Percentiles rank a stretch among this genome's conserved stretches.
Conservation (phyloP, 768 basidiomycete species). For the Lentinus tigrinus region DNA sequence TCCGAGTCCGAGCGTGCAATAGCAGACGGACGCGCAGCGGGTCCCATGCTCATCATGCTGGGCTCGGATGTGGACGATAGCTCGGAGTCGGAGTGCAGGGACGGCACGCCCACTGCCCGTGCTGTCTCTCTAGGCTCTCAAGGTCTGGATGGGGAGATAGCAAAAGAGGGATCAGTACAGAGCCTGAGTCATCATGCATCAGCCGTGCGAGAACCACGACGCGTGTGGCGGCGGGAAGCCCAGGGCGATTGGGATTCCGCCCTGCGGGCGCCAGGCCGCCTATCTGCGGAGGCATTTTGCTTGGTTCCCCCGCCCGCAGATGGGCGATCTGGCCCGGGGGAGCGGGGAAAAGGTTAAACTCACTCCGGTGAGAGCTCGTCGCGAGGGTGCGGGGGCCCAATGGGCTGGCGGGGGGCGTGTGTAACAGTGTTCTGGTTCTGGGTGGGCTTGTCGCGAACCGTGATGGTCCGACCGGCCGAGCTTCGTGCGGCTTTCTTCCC, state of each 20-base stretch:
- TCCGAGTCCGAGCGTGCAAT: not conserved
- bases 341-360: conserved; percentile 24
- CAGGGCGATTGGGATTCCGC: not conserved
- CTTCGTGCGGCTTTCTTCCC: not conserved
- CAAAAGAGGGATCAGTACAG: not conserved
- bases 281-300: conserved; percentile 14
- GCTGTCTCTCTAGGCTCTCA: too few species aligned
- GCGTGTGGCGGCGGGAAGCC: conserved; percentile 6
- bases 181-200: conserved; percentile 12
- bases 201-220: not conserved
- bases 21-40: too few species aligned
- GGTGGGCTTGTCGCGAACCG: conserved; percentile 5
- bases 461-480: conserved; percentile 11
- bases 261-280: not conserved
- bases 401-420: not conserved
- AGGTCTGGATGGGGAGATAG: not conserved
- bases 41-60: not conserved
- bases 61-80: not conserved
- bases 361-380: conserved; percentile 12
- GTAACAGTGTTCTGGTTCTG: conserved; percentile 4
- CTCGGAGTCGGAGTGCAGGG: not conserved
- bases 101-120: too few species aligned
- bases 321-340: conserved; percentile 11
- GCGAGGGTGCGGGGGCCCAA: conserved; percentile 4
- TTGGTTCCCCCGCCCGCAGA: conserved; percentile 1